Evolutionary conservation across 192 early-diverging fungal genomes (phyloP), one percentile per base, ranked within the genome.

Genomic region (Phycomyces nitens): DNA sequence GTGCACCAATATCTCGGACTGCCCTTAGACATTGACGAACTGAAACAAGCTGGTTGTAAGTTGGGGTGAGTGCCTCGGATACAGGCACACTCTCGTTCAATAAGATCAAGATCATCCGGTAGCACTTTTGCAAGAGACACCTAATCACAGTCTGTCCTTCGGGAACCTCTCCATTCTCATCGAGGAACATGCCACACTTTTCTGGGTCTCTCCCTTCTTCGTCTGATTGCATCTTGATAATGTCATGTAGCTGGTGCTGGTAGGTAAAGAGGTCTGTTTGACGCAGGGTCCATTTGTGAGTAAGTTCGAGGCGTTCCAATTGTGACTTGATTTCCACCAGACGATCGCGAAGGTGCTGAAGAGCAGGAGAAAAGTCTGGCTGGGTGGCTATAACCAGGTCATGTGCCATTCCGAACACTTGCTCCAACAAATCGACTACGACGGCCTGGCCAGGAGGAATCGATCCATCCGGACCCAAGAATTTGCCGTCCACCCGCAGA

Each of bases 361-460:
- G 62, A n/a, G 78, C 77, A 21, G 74, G 78, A 16, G 84, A 81
- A 34, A 93, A 86, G 0, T 81, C 74, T 54, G 82, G 80, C 23
- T 85, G 83, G 50, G 86, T 80, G 7, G 82, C 91, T 71, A 93
- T 72, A 2, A 68, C 55, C 27, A 93, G 58, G 60, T 96, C 93
- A 66, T 96, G 90, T 20, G 87, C 78, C 41, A 88, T 84, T 52
- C 92, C 92, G 62, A 88, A 94, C 68, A 86, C 88, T 70, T 88
- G 80, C 65, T 93, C 92, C 53, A 96, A 55, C 20, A 96, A 68
- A 0, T 84, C 86, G 21, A 91, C 87, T 24, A 96, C 86, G n/a
- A 86, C 83, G 9, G 91, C 88, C 61, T 96, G 94, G n/a, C 94
- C 94, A 22, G 87, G 69, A 5, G 89, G 81, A 26, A 93, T 81